Evolutionary conservation across 2,329 filamentous ascomycete species (phyloP).

Genomic region (Talaromyces sp.): DNA sequence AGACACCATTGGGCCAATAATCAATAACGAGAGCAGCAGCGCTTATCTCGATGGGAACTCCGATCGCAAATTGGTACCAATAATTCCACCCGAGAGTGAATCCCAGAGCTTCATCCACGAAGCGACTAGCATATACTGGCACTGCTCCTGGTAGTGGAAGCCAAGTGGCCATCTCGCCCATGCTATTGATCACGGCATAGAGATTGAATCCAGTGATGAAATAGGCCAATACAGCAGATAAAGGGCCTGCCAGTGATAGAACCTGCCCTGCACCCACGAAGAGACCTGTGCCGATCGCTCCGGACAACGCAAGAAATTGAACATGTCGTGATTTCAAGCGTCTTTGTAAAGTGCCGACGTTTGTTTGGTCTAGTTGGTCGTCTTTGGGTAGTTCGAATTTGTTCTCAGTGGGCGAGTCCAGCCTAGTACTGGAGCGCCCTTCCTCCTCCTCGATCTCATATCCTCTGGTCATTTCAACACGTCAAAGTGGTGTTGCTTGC

Average conservation of each 20-base stretch:
- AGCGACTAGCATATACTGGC: conserved; percentile 52
- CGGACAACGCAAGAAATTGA: conserved; percentile 42
- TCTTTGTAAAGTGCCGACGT: conserved; percentile 36
- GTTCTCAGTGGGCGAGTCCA: neutral
- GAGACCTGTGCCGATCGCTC: conserved; percentile 39
- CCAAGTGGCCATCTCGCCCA: conserved; percentile 46
- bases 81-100: conserved; percentile 56
- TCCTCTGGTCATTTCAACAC: neutral
- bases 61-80: conserved; percentile 52
- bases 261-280: conserved; percentile 39
- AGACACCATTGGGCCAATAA: conserved; percentile 36
- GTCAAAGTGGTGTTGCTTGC: no score
- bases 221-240: conserved; percentile 38
- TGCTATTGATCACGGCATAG: conserved; percentile 50
- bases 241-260: conserved; percentile 37
- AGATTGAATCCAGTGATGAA: conserved; percentile 49
- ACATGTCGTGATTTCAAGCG: conserved; percentile 43
- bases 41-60: conserved; percentile 53
- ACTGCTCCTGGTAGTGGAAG: conserved; percentile 51
- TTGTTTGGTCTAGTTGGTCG: neutral
- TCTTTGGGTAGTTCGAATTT: neutral
- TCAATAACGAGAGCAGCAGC: conserved; percentile 52
- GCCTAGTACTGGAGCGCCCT: neutral
- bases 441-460: neutral
- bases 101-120: conserved; percentile 34